Percentiles rank a stretch among this genome's conserved stretches.
Conservation (phyloP, 352 stramenopile genomes). For the Globisporangium middletonii region DNA sequence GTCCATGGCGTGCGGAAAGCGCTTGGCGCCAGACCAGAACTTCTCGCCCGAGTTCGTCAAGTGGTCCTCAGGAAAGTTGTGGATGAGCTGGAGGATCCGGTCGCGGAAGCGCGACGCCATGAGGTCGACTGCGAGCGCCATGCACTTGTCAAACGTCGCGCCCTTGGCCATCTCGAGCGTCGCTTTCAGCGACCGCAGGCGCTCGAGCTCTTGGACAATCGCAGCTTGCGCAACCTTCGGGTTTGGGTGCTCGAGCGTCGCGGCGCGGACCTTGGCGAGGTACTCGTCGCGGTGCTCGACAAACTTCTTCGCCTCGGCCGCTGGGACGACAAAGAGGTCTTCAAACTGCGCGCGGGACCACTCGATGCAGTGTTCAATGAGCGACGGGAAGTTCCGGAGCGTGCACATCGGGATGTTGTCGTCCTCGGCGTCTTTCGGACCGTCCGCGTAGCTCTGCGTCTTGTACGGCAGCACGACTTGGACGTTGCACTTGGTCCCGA, state of each 20-base stretch:
- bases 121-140: constrained; percentile 59
- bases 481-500: constrained; percentile 98
- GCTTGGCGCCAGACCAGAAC: constrained; percentile 84
- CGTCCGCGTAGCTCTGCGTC: constrained; percentile 93
- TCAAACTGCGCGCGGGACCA: constrained; percentile 93
- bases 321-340: constrained; percentile 78
- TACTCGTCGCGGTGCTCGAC: constrained; percentile 65
- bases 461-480: constrained; percentile 85
- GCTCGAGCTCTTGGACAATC: constrained; percentile 72
- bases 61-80: constrained; percentile 83
- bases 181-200: constrained; percentile 41
- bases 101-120: constrained; percentile 86
- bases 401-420: constrained; percentile 99
- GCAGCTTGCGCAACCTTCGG: constrained; percentile 53
- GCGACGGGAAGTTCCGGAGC: constrained; percentile 98
- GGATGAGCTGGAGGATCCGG: constrained; percentile 82
- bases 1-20: constrained; percentile 63
- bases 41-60: constrained; percentile 76
- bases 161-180: constrained; percentile 47
- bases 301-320: constrained; percentile 85
- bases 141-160: constrained; percentile 70
- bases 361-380: constrained; percentile 97
- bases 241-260: constrained; percentile 74
- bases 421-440: constrained; percentile 95
- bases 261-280: constrained; percentile 58